Base-by-base conservation (phyloP, 495 filamentous ascomycete genomes). In the Hamigera avellanea region DNA sequence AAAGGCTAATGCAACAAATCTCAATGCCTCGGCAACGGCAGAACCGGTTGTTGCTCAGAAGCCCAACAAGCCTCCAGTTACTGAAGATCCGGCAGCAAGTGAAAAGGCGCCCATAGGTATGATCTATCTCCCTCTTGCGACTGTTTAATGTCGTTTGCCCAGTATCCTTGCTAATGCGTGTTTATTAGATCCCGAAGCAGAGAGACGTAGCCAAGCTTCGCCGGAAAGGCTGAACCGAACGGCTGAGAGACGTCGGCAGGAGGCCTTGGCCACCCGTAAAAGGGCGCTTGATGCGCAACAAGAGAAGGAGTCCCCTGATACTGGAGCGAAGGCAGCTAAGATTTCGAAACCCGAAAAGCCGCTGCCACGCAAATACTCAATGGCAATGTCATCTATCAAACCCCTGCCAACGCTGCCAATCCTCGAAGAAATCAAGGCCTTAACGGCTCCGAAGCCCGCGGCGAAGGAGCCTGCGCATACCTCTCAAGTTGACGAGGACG, bases 401-500 rank as follows among this genome's bases (percentile, higher is more conserved):
- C 49, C 50, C 1, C 35, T 66, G 5, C 64, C 64, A 12, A 61
- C 48, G 16, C 56, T 67, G 15, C 64, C 64, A 0, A 59, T 60
- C 9, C 39, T 67, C 23, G 54, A 66, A 32, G 38, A 48, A 27
- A 41, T 53, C 36, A 46, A 59, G 29, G 46, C 43, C 6, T 35
- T 59, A 36, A 53, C 46, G 2, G 40, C 57, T 1, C 40, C 41
- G n/a, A 60, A 53, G 28, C 37, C 39, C 9, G 26, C 36, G 6
- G 39, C 32, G 1, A 41, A 53, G 14, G 41, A 52, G 19, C 32
- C 36, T 0, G 41, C 44, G 2, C 49, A 44, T 13, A 39, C 47
- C 13, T 54, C 44, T 25, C 52, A 59, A 37, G 42, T 67, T 27
- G 62, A 67, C 18, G 55, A 64, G 39, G 64, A 67, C 29, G 64